Conservation (phyloP, 768 basidiomycete species). For the Collybia sp. region DNA sequence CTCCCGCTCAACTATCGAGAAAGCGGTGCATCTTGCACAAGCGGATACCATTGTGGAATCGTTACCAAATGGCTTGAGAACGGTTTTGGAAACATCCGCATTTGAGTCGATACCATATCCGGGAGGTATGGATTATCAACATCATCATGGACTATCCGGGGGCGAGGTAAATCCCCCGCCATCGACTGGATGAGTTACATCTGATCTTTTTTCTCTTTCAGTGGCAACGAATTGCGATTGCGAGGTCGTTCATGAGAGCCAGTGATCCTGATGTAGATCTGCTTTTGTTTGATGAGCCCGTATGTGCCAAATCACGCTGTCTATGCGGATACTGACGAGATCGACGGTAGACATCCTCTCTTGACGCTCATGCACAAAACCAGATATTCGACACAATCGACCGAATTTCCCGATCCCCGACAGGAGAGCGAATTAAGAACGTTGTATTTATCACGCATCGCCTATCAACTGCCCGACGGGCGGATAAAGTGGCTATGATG, state of each 20-base stretch:
- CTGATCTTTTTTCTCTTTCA: slow-evolving; percentile 23
- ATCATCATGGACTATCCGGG: slow-evolving; percentile 71
- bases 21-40: slow-evolving; percentile 69
- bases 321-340: slow-evolving; percentile 1
- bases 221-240: slow-evolving; percentile 88
- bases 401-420: slow-evolving; percentile 52
- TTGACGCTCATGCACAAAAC: slow-evolving; percentile 78
- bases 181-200: background rate
- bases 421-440: slow-evolving; percentile 59
- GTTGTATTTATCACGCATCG: slow-evolving; percentile 84
- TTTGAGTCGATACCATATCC: slow-evolving; percentile 50
- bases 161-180: slow-evolving; percentile 60
- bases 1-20: slow-evolving; percentile 49
- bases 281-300: slow-evolving; percentile 82
- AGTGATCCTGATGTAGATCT: slow-evolving; percentile 71
- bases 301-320: slow-evolving; percentile 27
- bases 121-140: slow-evolving; percentile 27
- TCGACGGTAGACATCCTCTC: slow-evolving; percentile 66
- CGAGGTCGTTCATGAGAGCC: slow-evolving; percentile 84
- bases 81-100: slow-evolving; percentile 61
- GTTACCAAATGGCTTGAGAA: slow-evolving; percentile 69
- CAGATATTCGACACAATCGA: slow-evolving; percentile 76
- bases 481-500: slow-evolving; percentile 88
- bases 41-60: slow-evolving; percentile 61
- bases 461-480: slow-evolving; percentile 73